Evolutionary conservation across 345 rosid genomes (phyloP).

Genomic region (Raphanus raphanistrum): DNA sequence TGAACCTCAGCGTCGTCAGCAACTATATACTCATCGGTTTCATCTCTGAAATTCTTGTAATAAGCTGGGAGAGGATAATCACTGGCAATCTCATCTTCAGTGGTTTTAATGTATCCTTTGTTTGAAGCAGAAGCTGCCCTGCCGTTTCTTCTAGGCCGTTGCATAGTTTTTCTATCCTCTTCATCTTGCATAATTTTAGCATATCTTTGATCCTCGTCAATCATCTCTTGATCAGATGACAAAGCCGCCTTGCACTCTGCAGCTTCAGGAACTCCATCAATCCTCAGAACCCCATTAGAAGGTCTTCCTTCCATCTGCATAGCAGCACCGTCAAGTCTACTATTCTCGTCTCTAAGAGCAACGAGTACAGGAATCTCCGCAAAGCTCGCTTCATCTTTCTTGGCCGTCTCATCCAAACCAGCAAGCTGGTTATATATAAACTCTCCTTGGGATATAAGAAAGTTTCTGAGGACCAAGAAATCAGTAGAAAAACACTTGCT

Average conservation of each 20-base stretch:
- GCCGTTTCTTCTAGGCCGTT: conserved; percentile 47
- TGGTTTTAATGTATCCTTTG: conserved; percentile 62
- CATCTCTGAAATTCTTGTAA: conserved; percentile 55
- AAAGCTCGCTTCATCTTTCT: conserved; percentile 43
- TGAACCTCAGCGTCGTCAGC: conserved; percentile 36
- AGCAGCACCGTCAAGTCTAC: conserved; percentile 32
- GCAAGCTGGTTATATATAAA: conserved; percentile 63
- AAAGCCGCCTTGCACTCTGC: conserved; percentile 12
- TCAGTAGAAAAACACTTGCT: conserved; percentile 51
- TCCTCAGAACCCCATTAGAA: conserved; percentile 43
- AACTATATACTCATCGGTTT: conserved; percentile 59
- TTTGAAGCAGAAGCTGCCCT: conserved; percentile 49
- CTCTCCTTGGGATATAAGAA: conserved; percentile 67
- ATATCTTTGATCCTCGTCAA: conserved; percentile 58
- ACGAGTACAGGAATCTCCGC: conserved; percentile 53
- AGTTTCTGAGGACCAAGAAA: conserved; percentile 45
- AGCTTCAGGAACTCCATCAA: conserved; percentile 42
- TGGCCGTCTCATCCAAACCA: conserved; percentile 63
- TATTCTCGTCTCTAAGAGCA: conserved; percentile 54
- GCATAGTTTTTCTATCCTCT: conserved; percentile 60
- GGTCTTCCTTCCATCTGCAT: conserved; percentile 22
- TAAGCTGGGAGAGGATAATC: conserved; percentile 89
- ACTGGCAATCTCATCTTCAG: conserved; percentile 79
- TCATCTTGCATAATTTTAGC: conserved; percentile 76
- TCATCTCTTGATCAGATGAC: conserved; percentile 6